phyloP scores from a whole-genome alignment of 2,329 filamentous ascomycete species.

The Capronia epimyces region DNA sequence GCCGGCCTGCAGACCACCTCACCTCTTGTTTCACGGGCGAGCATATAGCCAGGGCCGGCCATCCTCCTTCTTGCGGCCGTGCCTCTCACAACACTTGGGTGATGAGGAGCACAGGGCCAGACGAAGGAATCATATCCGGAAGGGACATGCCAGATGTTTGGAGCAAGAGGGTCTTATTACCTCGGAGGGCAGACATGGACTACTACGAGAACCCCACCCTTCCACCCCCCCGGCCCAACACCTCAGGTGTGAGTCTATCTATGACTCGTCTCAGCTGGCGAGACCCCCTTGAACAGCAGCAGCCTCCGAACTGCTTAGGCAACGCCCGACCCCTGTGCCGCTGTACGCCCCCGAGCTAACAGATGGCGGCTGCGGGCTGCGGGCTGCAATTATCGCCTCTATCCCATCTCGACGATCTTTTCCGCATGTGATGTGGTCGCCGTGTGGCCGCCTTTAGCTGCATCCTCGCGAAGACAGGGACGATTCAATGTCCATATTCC shows the following conservation, averaged over 20 bases:
- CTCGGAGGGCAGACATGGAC: too few species aligned
- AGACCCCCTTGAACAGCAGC: background rate
- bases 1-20: background rate
- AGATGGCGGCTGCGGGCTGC: background rate
- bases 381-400: background rate
- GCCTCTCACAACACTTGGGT: too few species aligned
- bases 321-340: constrained; percentile 5
- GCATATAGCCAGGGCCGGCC: too few species aligned
- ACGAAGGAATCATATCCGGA: background rate
- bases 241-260: background rate
- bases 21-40: too few species aligned
- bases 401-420: background rate
- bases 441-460: too few species aligned
- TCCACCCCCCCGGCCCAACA: background rate
- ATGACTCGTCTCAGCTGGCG: background rate
- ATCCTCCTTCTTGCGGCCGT: too few species aligned
- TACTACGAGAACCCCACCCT: background rate
- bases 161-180: background rate
- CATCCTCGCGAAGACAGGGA: too few species aligned
- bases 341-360: background rate
- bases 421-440: background rate
- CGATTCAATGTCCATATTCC: too few species aligned
- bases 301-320: constrained; percentile 1
- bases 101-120: background rate
- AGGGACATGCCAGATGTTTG: background rate